A percentile compares a stretch with the other conserved stretches of the same genome.
phyloP scores from a whole-genome alignment of 2,329 filamentous ascomycete species.

The Orbilia javanica region DNA sequence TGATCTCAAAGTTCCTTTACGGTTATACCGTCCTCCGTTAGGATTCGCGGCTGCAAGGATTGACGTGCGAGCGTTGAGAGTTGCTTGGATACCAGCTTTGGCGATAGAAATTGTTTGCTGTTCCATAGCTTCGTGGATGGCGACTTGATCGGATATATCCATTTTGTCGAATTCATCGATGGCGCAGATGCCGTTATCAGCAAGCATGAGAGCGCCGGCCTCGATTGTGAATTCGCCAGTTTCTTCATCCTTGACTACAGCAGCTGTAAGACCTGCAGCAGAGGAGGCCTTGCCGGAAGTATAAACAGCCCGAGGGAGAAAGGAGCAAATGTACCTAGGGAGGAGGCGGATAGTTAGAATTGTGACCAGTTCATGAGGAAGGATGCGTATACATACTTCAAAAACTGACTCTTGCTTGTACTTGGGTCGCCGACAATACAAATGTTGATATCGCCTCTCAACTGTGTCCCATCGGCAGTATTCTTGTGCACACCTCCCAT shows the following conservation, averaged over 20 bases:
- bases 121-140: conserved; percentile 99
- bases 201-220: conserved; percentile 96
- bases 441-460: conserved; percentile 98
- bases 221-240: conserved; percentile 99
- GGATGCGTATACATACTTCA: conserved; percentile 72
- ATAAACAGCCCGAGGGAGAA: conserved; percentile 96
- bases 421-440: conserved; percentile 97
- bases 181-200: conserved; percentile 95
- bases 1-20: conserved; percentile 89
- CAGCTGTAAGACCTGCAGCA: conserved; percentile 94
- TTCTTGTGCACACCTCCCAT: conserved; percentile 95
- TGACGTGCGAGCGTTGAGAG: conserved; percentile 92
- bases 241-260: conserved; percentile 97
- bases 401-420: conserved; percentile 96
- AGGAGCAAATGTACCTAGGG: conserved; percentile 84
- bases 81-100: conserved; percentile 98
- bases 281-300: conserved; percentile 98
- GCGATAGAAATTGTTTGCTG: conserved; percentile 99
- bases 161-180: conserved; percentile 99
- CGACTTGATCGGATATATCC: conserved; percentile 96
- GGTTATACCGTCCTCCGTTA: conserved; percentile 95
- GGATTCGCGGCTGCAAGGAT: conserved; percentile 97
- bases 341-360: conserved; percentile 65
- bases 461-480: conserved; percentile 92
- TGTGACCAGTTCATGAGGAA: neutral